Conservation (phyloP, 441 rosid species). For the Adansonia rubrostipa region DNA sequence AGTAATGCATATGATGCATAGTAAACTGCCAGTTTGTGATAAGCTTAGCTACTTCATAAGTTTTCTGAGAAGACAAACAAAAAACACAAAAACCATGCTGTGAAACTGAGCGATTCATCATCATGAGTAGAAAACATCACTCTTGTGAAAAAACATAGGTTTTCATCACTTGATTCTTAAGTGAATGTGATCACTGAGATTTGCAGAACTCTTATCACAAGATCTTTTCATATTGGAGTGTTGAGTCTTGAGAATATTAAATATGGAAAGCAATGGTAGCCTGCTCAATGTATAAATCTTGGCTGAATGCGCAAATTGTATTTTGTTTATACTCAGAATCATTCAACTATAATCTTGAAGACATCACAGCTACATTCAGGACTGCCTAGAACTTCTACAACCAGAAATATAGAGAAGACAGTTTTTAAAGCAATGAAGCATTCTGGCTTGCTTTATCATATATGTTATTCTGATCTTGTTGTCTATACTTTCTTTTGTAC, state of each 20-base stretch:
- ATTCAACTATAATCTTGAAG: background rate
- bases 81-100: background rate
- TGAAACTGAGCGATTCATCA: conserved; percentile 21
- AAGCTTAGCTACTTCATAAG: conserved; percentile 11
- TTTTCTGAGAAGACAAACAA: conserved; percentile 12
- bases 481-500: background rate
- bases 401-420: background rate
- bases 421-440: conserved; percentile 7
- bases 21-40: background rate
- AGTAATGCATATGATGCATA: background rate
- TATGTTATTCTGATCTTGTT: background rate
- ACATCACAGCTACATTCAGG: background rate
- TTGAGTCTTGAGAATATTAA: conserved; percentile 11
- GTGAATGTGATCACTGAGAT: conserved; percentile 20
- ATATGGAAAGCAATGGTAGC: conserved; percentile 16
- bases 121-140: conserved; percentile 22
- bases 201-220: conserved; percentile 10
- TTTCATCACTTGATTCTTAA: conserved; percentile 21
- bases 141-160: background rate
- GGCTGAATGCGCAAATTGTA: background rate
- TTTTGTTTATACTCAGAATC: conserved; percentile 15
- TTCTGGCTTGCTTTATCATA: background rate
- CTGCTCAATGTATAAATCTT: conserved; percentile 5
- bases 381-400: background rate
- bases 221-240: conserved; percentile 16